Base-by-base conservation (phyloP, 2,329 filamentous ascomycete species). In the Trichoderma asperellum region DNA sequence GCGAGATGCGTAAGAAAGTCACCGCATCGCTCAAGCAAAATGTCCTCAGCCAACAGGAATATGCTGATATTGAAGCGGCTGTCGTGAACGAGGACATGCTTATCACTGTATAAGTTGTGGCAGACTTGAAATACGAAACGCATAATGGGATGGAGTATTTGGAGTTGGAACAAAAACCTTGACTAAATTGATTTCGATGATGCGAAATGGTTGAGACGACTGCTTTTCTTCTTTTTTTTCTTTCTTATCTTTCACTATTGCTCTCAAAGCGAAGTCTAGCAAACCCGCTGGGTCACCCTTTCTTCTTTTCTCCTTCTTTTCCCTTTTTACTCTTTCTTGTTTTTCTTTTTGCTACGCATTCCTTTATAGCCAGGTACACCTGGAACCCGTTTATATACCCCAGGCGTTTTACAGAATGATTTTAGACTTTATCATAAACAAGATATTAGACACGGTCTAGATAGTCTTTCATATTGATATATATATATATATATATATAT, bases 1-100 rank as follows among this genome's bases (percentile, higher is more conserved):
- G 90, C 57, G 93, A 97, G 81, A 89, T 87, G 79, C 80, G 80
- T 60, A 81, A 81, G 75, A 78, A 78, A 57, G 76, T 78, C 0
- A 76, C 78, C 4, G 75, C 76, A 27, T 76, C 78, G 1, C 69
- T 78, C 11, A 78, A 79, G 68, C 74, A 76, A 58, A 74, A 76
- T 35, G 61, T 78, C 27, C 68, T 81, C 27, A 74, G 74, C 4
- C 74, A 76, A 24, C 73, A 71, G 7, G 67, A 70, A 2, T 71
- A 70, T n/a, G 67, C 29, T 5, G 49, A 70, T 27, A 72, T 74
- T 8, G 72, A 73, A 27, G 69, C 75, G 8, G 65, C 73, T 8
- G 71, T 77, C 21, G 58, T 74, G 11, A 76, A 75, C 59, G 68
- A 79, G 7, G 60, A 57, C 18, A 69, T 70, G 4, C 34, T 62